Evolutionary conservation across 352 stramenopile genomes (phyloP).

Genomic region (Saprolegnia diclina): DNA sequence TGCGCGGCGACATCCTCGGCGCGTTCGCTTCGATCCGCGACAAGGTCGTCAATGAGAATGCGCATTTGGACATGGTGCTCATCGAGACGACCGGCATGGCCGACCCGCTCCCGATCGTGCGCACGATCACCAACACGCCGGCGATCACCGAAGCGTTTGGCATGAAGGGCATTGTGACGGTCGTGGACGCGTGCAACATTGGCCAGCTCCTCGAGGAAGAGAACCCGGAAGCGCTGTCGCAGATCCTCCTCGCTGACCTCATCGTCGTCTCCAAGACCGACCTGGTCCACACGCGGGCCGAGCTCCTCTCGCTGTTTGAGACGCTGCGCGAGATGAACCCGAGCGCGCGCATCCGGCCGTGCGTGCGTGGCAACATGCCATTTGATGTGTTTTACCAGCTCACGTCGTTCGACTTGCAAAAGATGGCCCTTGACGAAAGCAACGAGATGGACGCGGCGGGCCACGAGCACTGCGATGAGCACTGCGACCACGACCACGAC

Average conservation of each 20-base stretch:
- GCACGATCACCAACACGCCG: slow-evolving; percentile 92
- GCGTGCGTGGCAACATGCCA: slow-evolving; percentile 29
- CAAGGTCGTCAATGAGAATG: slow-evolving; percentile 26
- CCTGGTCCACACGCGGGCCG: slow-evolving; percentile 54
- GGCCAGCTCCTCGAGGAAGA: slow-evolving; percentile 58
- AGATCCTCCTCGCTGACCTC: slow-evolving; percentile 95
- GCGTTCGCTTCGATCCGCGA: slow-evolving; percentile 28
- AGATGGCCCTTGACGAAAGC: slow-evolving; percentile 9
- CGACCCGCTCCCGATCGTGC: slow-evolving; percentile 83
- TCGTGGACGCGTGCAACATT: slow-evolving; percentile 95
- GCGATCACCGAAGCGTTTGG: slow-evolving; percentile 63
- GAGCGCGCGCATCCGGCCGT: slow-evolving; percentile 30
- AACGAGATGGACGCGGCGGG: background rate
- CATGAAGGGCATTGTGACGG: slow-evolving; percentile 92
- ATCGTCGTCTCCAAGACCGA: slow-evolving; percentile 97
- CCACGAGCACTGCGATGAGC: slow-evolving; percentile 26
- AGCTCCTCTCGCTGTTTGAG: slow-evolving; percentile 25
- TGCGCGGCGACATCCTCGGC: slow-evolving; percentile 85
- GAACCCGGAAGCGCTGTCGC: slow-evolving; percentile 86
- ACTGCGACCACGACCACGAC: slow-evolving; percentile 27
- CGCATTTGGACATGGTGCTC: slow-evolving; percentile 72
- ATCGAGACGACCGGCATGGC: slow-evolving; percentile 89
- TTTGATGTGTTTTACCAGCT: slow-evolving; percentile 29
- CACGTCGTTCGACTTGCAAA: slow-evolving; percentile 28
- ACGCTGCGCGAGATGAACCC: slow-evolving; percentile 31